Base-by-base conservation (phyloP, 345 rosid species). In the Turnera subulata region DNA sequence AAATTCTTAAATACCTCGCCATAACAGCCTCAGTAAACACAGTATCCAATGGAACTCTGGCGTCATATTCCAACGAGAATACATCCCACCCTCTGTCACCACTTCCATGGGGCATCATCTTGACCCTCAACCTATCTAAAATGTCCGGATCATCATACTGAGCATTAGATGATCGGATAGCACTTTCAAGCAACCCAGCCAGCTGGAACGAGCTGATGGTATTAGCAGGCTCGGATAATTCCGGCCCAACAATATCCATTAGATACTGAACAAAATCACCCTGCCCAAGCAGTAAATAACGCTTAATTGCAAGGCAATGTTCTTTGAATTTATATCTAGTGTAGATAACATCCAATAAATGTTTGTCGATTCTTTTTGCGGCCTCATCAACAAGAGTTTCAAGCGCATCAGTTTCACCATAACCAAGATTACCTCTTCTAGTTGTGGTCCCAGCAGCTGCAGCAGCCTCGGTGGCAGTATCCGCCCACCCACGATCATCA, bases 71-170 rank as follows among this genome's bases (percentile, higher is more conserved):
- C 74, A 94, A 66, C 11, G 99, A 94, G 82, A 94, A 94, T 4
- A 94, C 97, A 80, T 88, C 92, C 96, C 99, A 94, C 42, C 99
- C 99, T 69, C 85, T 77, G 62, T 90, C 97, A 47, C 99, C 97
- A 57, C 61, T 67, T 39, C 84, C 81, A 61, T 90, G 97, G n/a
- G 90, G 92, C 95, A 94, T 90, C 90, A 90, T 84, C 69, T 85
- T 94, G 50, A 94, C 99, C 64, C 74, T 85, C 76, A 93, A 55
- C 59, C 99, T 82, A 66, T 93, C 97, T 62, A 90, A 75, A 77
- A 87, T 81, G 71, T 86, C 96, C 66, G 83, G 83, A 71, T 85
- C 92, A 69, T 93, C 99, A 71, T 90, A 94, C 70, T 90, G 99
- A 26, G 99, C 99, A 82, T 90, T 90, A 32, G 99, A 94, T 55